Evolutionary conservation across 805 yeast genomes (phyloP).

Genomic region (Yamadazyma phyllophila): DNA sequence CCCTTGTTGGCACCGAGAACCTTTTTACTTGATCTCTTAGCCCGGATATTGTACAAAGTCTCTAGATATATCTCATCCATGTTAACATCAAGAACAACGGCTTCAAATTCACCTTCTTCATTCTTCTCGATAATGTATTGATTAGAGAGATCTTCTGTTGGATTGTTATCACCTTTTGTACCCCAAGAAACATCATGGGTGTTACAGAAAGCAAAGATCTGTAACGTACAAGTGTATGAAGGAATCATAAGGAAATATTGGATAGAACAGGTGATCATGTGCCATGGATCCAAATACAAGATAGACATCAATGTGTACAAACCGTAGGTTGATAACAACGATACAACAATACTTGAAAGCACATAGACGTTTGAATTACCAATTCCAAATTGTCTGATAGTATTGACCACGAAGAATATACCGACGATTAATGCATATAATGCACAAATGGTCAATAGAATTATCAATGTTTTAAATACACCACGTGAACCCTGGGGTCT

Average conservation of each 20-base stretch:
- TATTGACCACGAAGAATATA: conserved; percentile 66
- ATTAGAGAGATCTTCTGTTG: conserved; percentile 61
- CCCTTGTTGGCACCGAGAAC: conserved; percentile 24
- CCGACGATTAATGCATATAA: conserved; percentile 81
- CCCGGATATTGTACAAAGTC: conserved; percentile 67
- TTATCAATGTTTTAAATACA: conserved; percentile 69
- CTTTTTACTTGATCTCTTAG: conserved; percentile 60
- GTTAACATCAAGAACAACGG: conserved; percentile 79
- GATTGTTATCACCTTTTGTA: conserved; percentile 89
- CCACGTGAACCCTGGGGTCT: conserved; percentile 94
- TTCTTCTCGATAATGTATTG: conserved; percentile 79
- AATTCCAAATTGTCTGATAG: conserved; percentile 43
- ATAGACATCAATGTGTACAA: conserved; percentile 79
- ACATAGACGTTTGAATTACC: conserved; percentile 46
- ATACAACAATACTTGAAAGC: conserved; percentile 75
- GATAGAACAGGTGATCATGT: conserved; percentile 76
- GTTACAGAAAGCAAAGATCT: conserved; percentile 95
- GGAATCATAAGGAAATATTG: conserved; percentile 92
- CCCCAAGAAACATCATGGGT: conserved; percentile 99
- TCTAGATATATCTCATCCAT: conserved; percentile 81
- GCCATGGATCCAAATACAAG: conserved; percentile 95
- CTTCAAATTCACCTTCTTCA: conserved; percentile 74
- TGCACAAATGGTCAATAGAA: conserved; percentile 74
- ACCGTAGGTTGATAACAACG: conserved; percentile 89
- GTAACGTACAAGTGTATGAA: conserved; percentile 86